Conservation (phyloP, 257 asterid species). For the Solanum ossicruentum region DNA sequence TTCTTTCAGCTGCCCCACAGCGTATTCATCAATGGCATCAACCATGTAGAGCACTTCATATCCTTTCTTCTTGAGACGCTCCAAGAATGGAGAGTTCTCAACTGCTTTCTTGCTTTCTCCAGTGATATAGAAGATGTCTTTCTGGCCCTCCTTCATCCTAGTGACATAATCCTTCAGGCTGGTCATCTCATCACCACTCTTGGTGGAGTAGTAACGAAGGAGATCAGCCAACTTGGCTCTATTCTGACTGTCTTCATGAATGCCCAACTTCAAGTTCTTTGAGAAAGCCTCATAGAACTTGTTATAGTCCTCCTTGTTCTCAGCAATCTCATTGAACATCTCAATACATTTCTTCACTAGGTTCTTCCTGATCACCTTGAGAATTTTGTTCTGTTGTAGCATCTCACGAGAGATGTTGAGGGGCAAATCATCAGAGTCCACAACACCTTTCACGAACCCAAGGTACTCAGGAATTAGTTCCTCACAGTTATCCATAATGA, state of each 20-base stretch:
- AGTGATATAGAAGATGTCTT: slow-evolving; percentile 62
- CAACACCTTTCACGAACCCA: slow-evolving; percentile 65
- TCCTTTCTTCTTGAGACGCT: slow-evolving; percentile 70
- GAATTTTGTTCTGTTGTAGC: slow-evolving; percentile 72
- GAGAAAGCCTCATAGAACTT: slow-evolving; percentile 73
- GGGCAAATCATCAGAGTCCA: slow-evolving; percentile 71
- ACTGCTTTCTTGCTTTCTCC: slow-evolving; percentile 79
- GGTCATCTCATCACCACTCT: slow-evolving; percentile 76
- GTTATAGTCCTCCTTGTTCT: slow-evolving; percentile 66
- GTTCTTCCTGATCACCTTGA: slow-evolving; percentile 67
- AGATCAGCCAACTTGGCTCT: slow-evolving; percentile 58
- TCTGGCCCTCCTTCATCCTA: slow-evolving; percentile 85
- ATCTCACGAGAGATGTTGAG: slow-evolving; percentile 72
- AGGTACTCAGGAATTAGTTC: slow-evolving; percentile 70
- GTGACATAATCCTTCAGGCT: slow-evolving; percentile 75
- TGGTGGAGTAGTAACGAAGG: slow-evolving; percentile 58
- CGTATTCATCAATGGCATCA: slow-evolving; percentile 78
- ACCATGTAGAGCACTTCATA: slow-evolving; percentile 74
- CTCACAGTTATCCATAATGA: slow-evolving; percentile 77
- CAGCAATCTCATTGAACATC: slow-evolving; percentile 69
- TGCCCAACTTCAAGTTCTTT: slow-evolving; percentile 68
- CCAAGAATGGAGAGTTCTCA: slow-evolving; percentile 70
- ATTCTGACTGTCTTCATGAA: slow-evolving; percentile 76
- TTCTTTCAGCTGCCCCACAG: slow-evolving; percentile 61
- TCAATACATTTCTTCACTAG: slow-evolving; percentile 81